Evolutionary conservation across 768 basidiomycete genomes (phyloP), one percentile per base, ranked within the genome.

Genomic region (Tricholoma sp.): DNA sequence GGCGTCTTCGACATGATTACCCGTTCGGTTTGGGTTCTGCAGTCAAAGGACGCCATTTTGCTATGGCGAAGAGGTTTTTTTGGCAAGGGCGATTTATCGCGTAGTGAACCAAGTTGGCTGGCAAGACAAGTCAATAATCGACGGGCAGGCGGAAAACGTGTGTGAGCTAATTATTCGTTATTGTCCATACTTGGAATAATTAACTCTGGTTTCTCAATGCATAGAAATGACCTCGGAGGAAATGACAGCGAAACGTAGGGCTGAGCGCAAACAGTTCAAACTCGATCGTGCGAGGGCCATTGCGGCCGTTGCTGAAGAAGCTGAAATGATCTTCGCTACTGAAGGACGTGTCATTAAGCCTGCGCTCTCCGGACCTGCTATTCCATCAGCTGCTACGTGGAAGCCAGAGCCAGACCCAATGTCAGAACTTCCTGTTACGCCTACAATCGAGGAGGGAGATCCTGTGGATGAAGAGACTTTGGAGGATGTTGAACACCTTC

Each of bases 51-150:
- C 67, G 83, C 84, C 45, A 77, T 77, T 61, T 72, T 86, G 4
- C 78, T 98, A 35, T 99, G 97, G 91, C 76, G 83, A 47, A 74
- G 89, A 58, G 97, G 97, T 0, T 98, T 98, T 74, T 99, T 98
- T 69, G 97, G 97, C 21, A 99, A 99, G 71, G 97, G 97, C 1
- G 89, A 90, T 67, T 76, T 99, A 53, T 95, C 92, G 39, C 74
- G 97, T 57, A 97, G 94, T 70, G 97, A 99, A 70, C 95, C 96
- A 7, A 92, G 85, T 55, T 99, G 97, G 97, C 76, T 86, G 58
- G 82, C 86, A 18, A 76, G 97, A 47, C 86, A 91, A 63, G 76
- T 88, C 58, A 92, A 91, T 66, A 77, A 75, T 60, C 73, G 83
- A 50, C 79, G 77, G 56, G 79, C 78, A 19, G 79, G 77, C 35